These are phyloP conservation scores for Rhodotorula sp. DNA, from an alignment of 1,284 basidiomycete species.

Conservation along the genomic window DNA sequence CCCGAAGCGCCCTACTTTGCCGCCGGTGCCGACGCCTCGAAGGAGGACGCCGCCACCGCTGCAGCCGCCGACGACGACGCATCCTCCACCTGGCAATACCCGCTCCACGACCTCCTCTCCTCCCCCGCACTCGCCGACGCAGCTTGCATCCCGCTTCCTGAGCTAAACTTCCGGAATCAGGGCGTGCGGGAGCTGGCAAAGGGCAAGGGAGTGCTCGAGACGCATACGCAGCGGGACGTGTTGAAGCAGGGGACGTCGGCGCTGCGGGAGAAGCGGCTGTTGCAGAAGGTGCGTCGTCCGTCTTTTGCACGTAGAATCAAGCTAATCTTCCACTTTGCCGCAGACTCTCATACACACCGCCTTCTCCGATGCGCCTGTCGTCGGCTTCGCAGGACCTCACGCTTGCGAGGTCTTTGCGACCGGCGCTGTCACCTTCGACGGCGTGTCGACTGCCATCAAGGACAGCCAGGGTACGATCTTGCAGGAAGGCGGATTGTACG, in stretches of 20 bases:
- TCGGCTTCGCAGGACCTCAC: slow-evolving; percentile 30
- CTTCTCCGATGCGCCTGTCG: slow-evolving; percentile 5
- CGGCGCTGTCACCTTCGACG: neutral
- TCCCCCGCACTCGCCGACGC: slow-evolving; percentile 7
- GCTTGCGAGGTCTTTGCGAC: slow-evolving; percentile 10
- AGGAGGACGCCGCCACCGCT: neutral
- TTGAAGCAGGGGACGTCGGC: slow-evolving; percentile 19
- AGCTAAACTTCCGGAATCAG: slow-evolving; percentile 30
- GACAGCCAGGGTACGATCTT: slow-evolving; percentile 19
- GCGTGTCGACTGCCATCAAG: slow-evolving; percentile 14
- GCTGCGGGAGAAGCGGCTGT: slow-evolving; percentile 4
- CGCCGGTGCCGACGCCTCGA: neutral
- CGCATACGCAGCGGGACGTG: slow-evolving; percentile 24
- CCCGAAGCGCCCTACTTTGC: slow-evolving; percentile 13
- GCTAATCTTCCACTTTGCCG: too few relatives aligned
- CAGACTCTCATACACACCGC: slow-evolving; percentile 34
- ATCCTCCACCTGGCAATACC: slow-evolving; percentile 14
- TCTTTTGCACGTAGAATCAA: too few relatives aligned
- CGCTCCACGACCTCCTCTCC: slow-evolving; percentile 31
- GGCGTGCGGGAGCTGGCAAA: slow-evolving; percentile 19
- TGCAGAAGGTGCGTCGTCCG: slow-evolving; percentile 20
- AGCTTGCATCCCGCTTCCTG: slow-evolving; percentile 28
- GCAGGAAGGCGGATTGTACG: slow-evolving; percentile 22
- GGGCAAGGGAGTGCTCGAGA: slow-evolving; percentile 25
- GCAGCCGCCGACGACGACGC: neutral